Evolutionary conservation across 2,329 filamentous ascomycete species (phyloP).

Genomic region (Leptoxyphium fumago): DNA sequence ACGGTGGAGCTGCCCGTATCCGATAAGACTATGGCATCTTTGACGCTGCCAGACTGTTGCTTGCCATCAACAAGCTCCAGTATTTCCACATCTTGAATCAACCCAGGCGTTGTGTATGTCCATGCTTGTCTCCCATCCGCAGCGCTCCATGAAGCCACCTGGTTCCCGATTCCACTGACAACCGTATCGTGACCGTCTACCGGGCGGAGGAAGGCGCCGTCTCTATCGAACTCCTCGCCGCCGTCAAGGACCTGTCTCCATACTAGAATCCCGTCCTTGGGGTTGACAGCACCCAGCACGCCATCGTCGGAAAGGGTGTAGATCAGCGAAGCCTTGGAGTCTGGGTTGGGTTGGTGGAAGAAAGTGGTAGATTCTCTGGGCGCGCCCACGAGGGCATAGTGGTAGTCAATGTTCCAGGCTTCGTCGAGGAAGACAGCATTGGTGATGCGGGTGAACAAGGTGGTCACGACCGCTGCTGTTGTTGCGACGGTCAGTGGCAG

Average conservation of each 20-base stretch:
- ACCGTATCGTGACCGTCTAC: slow-evolving; percentile 67
- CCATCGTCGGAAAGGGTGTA: slow-evolving; percentile 81
- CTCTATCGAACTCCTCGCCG: slow-evolving; percentile 10
- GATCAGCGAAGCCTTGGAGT: slow-evolving; percentile 74
- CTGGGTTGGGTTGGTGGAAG: slow-evolving; percentile 74
- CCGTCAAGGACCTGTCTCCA: slow-evolving; percentile 69
- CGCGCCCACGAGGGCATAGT: slow-evolving; percentile 74
- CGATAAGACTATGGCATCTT: slow-evolving; percentile 59
- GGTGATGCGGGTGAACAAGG: slow-evolving; percentile 35
- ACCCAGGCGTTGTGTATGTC: slow-evolving; percentile 45
- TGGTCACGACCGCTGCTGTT: slow-evolving; percentile 12
- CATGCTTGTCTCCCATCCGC: slow-evolving; percentile 66
- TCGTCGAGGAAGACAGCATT: slow-evolving; percentile 76
- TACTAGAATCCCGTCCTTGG: slow-evolving; percentile 65
- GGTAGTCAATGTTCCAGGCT: slow-evolving; percentile 82
- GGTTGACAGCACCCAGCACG: slow-evolving; percentile 77
- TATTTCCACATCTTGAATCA: slow-evolving; percentile 58
- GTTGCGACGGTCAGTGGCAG: slow-evolving; percentile 6
- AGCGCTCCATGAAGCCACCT: slow-evolving; percentile 71
- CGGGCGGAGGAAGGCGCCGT: slow-evolving; percentile 44
- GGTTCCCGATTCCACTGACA: slow-evolving; percentile 54
- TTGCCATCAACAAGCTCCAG: slow-evolving; percentile 49
- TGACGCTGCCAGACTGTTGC: slow-evolving; percentile 26
- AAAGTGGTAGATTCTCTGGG: slow-evolving; percentile 76
- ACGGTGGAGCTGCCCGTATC: slow-evolving; percentile 44